Base-by-base conservation (phyloP, 805 yeast genomes). In the Pichia californica region DNA sequence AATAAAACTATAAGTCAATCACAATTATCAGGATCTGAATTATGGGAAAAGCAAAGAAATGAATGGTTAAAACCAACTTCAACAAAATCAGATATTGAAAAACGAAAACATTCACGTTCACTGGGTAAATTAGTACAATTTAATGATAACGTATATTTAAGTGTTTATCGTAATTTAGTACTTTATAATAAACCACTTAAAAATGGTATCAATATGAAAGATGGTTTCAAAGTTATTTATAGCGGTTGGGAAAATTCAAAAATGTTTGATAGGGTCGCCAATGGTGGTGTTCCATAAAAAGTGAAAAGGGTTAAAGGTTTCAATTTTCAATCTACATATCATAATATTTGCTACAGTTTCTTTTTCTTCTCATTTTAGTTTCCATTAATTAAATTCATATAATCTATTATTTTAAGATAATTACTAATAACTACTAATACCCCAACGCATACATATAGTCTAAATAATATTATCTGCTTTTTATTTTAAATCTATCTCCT, bases 181-280 rank as follows among this genome's bases (percentile, higher is more conserved):
- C 76, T 81, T 35, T 81, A 83, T 55, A 81, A 81, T 30, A 79
- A 79, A 52, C 71, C 76, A 7, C 70, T 91, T 54, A 81, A 77
- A 54, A 69, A 69, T 44, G 85, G 88, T 14, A 68, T 91, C 63
- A 87, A 85, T 60, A 71, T 91, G 53, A 70, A 68, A 45, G 95
- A 88, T 58, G 77, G 84, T 33, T 58, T 88, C 40, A 73, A 74
- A 50, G 75, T 89, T 20, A 73, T 89, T 33, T 79, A 86, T 54
- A 76, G 83, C 4, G 96, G 96, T 16, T 89, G 98, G 98, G 71
- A 74, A 14, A 81, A 79, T 47, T 78, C 78, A 19, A 87, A 81
- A 40, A 76, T 78, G 51, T 89, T 54, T 38, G 63, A 61, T 45
- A 64, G 69, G 28, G 74, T 74, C 7, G 63, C 45, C 6, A 44